Base-by-base conservation (phyloP, 768 basidiomycete genomes). In the Mycena metata region DNA sequence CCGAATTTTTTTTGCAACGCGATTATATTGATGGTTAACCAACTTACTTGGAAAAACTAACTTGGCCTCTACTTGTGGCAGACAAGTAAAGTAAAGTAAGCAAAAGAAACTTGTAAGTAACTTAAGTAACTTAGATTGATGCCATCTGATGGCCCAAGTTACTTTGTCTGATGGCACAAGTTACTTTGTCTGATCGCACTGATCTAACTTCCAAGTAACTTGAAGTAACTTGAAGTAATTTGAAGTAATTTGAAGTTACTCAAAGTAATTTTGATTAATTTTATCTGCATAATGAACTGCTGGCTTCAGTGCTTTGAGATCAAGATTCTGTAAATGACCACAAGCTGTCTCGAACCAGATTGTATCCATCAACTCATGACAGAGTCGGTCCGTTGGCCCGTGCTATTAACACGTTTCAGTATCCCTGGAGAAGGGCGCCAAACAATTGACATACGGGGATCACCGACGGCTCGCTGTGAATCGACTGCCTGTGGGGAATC, bases 31-130 rank as follows among this genome's bases (percentile, higher is more conserved):
- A 55, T 54, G 52, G 63, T 58, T 58, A 58, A 15, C 26, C 30
- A 58, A 45, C 42, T 58, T 58, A 58, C 57, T 58, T 57, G 41
- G 39, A 5, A 12, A 57, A 57, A 57, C 23, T 58, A 58, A 58
- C 57, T 58, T 46, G 21, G 57, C 43, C 41, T 58, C 30, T 45
- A 58, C 57, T 58, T 58, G 26, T 58, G 57, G 57, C 57, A 58
- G 57, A 33, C 43, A 56, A 56, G 54, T 41, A 41, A 58, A 58
- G 42, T 43, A 45, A 58, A 58, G 57, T 46, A n/a, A 43, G 43
- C 41, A 43, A 45, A 58, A 58, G 57, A 33, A 35, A 54, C 51
- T 54, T 54, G 47, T 26, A 49, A 49, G 47, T 56, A 56, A 56
- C 39, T 56, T 56, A 23, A 23, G 47, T 49, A 49, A 49, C 47